Conservation (phyloP, 768 basidiomycete genomes). For the Daedaleopsis nitida region DNA sequence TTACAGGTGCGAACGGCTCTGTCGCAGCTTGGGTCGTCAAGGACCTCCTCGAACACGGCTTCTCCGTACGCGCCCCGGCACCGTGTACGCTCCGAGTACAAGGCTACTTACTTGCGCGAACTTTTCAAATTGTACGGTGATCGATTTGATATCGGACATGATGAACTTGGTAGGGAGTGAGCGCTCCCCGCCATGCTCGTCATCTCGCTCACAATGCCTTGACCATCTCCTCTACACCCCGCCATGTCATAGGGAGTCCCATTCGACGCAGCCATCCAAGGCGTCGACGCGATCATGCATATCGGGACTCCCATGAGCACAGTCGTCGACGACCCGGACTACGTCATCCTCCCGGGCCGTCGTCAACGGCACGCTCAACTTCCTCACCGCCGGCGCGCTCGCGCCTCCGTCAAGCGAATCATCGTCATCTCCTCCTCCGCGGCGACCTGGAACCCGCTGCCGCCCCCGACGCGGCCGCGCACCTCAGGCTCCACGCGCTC, state of each 20-base stretch:
- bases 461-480: no score
- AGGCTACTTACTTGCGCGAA: conserved; percentile 43
- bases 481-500: no score
- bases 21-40: conserved; percentile 33
- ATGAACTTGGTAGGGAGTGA: no score
- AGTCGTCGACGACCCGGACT: conserved; percentile 26
- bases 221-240: not conserved
- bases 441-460: conserved; percentile 39
- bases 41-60: conserved; percentile 39
- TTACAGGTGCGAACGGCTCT: conserved; percentile 28
- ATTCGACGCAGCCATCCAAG: conserved; percentile 50
- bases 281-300: conserved; percentile 44
- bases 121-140: conserved; percentile 37
- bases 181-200: no score
- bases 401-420: conserved; percentile 65
- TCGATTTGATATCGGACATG: conserved; percentile 45
- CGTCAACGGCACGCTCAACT: conserved; percentile 55
- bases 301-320: conserved; percentile 38
- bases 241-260: conserved; percentile 25
- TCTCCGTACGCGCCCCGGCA: conserved; percentile 41
- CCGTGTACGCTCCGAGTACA: conserved; percentile 42
- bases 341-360: conserved; percentile 66
- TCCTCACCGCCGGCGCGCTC: no score
- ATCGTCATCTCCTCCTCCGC: conserved; percentile 69
- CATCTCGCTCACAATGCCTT: not conserved